phyloP scores from a whole-genome alignment of 1,284 basidiomycete species.

The Rhodotorula mucilaginosa region DNA sequence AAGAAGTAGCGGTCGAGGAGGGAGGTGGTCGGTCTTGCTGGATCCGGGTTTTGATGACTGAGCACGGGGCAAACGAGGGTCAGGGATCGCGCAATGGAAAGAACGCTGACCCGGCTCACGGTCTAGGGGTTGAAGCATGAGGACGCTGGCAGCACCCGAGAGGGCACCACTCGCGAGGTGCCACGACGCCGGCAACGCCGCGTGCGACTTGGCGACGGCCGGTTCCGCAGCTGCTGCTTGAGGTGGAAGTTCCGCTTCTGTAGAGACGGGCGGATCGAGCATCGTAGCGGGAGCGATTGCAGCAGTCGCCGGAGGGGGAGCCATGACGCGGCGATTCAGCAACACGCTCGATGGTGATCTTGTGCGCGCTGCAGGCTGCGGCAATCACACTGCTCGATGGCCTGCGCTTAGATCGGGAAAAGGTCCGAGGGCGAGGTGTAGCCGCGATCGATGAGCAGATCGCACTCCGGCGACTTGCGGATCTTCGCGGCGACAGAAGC shows the following conservation, averaged over 20 bases:
- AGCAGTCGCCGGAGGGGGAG: neutral
- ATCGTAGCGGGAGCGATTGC: neutral
- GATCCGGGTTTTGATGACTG: conserved; percentile 40
- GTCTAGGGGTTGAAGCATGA: conserved; percentile 37
- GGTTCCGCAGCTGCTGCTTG: neutral
- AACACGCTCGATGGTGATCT: too few relatives aligned
- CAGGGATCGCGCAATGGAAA: neutral
- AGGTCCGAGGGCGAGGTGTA: too few relatives aligned
- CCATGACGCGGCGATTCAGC: neutral
- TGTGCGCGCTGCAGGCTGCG: too few relatives aligned
- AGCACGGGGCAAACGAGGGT: neutral
- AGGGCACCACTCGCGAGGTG: conserved; percentile 36
- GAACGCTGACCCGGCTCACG: conserved; percentile 13
- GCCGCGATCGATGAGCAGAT: too few relatives aligned
- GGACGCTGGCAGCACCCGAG: conserved; percentile 31
- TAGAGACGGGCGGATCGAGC: conserved; percentile 14
- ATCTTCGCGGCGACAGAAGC: too few relatives aligned
- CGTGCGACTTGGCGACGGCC: neutral
- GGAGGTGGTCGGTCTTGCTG: conserved; percentile 28
- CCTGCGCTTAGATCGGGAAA: too few relatives aligned
- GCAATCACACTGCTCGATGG: too few relatives aligned
- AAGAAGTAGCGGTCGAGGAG: neutral
- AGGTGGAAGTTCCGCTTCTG: neutral
- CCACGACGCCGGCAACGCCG: conserved; percentile 27
- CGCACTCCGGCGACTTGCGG: too few relatives aligned